A percentile compares a stretch with the other conserved stretches of the same genome.
Evolutionary conservation across 257 asterid species (phyloP).

Genomic region (Jacaranda copaia): DNA sequence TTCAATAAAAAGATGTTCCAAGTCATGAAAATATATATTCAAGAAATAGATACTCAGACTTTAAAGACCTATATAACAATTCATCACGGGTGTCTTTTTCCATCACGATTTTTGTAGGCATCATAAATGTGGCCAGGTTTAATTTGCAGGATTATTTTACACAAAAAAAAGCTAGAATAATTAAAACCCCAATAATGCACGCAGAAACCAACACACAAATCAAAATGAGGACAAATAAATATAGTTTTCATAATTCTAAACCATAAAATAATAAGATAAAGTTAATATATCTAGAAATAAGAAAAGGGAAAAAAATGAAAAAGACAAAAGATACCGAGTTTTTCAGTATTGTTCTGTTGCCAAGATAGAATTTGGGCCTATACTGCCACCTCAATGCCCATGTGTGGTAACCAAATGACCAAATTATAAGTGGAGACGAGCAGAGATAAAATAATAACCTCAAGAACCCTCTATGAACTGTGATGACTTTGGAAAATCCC

Average conservation of each 20-base stretch:
- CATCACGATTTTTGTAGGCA: neutral
- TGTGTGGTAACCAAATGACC: conserved; percentile 31
- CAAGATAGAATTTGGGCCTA: conserved; percentile 28
- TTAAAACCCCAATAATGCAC: conserved; percentile 32
- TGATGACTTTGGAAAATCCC: neutral
- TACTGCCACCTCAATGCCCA: neutral
- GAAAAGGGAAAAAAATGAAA: neutral
- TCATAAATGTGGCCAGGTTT: neutral
- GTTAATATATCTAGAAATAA: neutral
- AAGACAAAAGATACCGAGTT: neutral
- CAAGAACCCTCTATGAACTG: conserved; percentile 20
- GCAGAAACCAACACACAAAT: conserved; percentile 10
- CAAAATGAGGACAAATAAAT: conserved; percentile 34
- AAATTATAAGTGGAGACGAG: conserved; percentile 54
- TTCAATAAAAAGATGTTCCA: neutral
- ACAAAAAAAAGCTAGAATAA: neutral
- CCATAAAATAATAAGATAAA: conserved; percentile 42
- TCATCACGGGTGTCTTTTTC: neutral
- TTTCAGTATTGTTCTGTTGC: conserved; percentile 10
- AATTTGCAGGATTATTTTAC: neutral
- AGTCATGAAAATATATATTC: neutral
- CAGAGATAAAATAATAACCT: conserved; percentile 42
- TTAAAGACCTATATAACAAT: neutral
- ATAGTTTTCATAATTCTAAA: conserved; percentile 39
- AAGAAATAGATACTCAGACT: neutral